Conservation (phyloP, 805 yeast genomes). For the Suhomyces emberorum region DNA sequence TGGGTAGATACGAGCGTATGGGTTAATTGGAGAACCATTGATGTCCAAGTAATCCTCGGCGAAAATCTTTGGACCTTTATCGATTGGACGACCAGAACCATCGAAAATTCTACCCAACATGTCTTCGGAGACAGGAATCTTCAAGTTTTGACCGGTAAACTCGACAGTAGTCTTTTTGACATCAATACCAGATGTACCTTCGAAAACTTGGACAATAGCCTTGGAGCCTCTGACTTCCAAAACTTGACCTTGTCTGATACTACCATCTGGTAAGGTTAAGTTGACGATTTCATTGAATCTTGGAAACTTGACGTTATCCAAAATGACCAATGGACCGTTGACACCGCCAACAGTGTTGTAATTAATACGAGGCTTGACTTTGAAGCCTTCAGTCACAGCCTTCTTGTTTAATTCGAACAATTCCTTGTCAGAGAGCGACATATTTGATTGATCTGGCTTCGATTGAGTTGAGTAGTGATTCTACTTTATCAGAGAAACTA, state of each 20-base stretch:
- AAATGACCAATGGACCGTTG: slow-evolving; percentile 92
- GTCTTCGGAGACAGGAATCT: slow-evolving; percentile 94
- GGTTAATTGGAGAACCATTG: slow-evolving; percentile 98
- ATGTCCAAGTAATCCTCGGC: slow-evolving; percentile 98
- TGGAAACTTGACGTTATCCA: slow-evolving; percentile 47
- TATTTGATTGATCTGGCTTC: slow-evolving; percentile 11
- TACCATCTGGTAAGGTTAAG: slow-evolving; percentile 93
- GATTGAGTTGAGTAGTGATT: slow-evolving; percentile 1
- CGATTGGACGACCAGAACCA: slow-evolving; percentile 98
- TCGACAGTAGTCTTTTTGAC: slow-evolving; percentile 97
- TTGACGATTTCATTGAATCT: slow-evolving; percentile 96
- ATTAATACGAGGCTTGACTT: slow-evolving; percentile 83
- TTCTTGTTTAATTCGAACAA: slow-evolving; percentile 77
- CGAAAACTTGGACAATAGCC: slow-evolving; percentile 98
- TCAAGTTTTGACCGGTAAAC: slow-evolving; percentile 92
- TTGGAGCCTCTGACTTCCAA: slow-evolving; percentile 95
- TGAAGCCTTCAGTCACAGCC: slow-evolving; percentile 90
- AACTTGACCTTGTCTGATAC: slow-evolving; percentile 94
- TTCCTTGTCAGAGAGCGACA: slow-evolving; percentile 40
- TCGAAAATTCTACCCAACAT: slow-evolving; percentile 97
- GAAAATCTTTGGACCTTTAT: slow-evolving; percentile 95
- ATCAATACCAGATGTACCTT: slow-evolving; percentile 98
- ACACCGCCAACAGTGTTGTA: slow-evolving; percentile 98
- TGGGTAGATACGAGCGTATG: slow-evolving; percentile 96
- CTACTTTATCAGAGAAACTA: not conserved